phyloP scores from a whole-genome alignment of 257 asterid genomes.

The Solanum dulcamara region DNA sequence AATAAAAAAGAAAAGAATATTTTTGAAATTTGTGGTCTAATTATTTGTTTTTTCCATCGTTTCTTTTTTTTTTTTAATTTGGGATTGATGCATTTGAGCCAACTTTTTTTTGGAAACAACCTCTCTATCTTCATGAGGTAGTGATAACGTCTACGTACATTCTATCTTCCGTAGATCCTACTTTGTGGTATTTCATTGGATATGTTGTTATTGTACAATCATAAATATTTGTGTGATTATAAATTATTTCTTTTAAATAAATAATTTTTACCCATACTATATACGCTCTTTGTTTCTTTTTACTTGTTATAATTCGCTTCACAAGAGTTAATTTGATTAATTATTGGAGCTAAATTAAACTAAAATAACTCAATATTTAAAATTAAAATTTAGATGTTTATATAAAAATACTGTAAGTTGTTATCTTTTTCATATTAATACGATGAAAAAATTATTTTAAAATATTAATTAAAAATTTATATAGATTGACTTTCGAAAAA shows the following conservation, averaged over 20 bases:
- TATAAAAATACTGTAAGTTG: not conserved
- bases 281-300: not conserved
- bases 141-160: no score
- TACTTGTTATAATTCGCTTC: not conserved
- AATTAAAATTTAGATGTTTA: not conserved
- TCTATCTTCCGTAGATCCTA: no score
- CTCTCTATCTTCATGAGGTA: no score
- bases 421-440: not conserved
- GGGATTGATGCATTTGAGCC: no score
- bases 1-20: not conserved
- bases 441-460: not conserved
- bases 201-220: no score
- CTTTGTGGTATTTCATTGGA: no score
- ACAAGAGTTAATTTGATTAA: not conserved
- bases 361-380: not conserved
- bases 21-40: not conserved
- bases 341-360: not conserved
- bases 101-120: no score
- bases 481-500: fast-evolving
- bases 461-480: not conserved
- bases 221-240: not conserved
- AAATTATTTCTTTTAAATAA: no score
- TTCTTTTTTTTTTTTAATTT: no score
- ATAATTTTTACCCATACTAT: not conserved
- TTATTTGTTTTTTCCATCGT: no score